Conservation (phyloP, 2,329 filamentous ascomycete species). For the Cladophialophora carrionii region DNA sequence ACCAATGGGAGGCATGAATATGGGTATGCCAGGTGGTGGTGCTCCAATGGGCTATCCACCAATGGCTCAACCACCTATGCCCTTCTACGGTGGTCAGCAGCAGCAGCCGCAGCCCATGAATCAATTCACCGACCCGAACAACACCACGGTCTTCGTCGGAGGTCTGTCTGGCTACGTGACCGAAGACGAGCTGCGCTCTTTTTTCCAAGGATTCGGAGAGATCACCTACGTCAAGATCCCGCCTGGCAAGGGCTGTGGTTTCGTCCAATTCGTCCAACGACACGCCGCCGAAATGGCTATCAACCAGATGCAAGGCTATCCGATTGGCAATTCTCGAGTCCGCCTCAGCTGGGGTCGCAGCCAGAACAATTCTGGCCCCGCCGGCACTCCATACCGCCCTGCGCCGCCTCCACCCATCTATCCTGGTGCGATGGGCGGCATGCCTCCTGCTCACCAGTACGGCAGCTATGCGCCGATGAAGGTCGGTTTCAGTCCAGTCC, state of each 20-base stretch:
- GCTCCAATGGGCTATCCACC: conserved; percentile 66
- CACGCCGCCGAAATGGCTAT: conserved; percentile 99
- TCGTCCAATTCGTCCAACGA: conserved; percentile 98
- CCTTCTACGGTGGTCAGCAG: conserved; percentile 68
- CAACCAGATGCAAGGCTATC: conserved; percentile 99
- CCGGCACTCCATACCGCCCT: conserved; percentile 94
- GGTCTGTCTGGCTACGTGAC: conserved; percentile 97
- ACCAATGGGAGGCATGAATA: conserved; percentile 54
- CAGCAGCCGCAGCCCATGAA: conserved; percentile 89
- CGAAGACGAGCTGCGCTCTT: conserved; percentile 98
- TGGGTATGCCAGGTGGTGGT: conserved; percentile 55
- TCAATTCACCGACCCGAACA: conserved; percentile 99
- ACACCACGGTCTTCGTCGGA: conserved; percentile 98
- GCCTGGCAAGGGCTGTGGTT: conserved; percentile 97
- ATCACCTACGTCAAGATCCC: conserved; percentile 99
- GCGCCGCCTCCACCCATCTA: conserved; percentile 80
- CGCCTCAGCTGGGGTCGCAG: conserved; percentile 96
- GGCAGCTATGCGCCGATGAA: conserved; percentile 70
- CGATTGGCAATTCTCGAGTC: conserved; percentile 97
- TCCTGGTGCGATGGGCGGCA: conserved; percentile 63
- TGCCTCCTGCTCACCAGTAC: conserved; percentile 66
- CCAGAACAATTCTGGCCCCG: conserved; percentile 97
- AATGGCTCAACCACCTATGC: conserved; percentile 71
- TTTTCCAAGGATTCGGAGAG: conserved; percentile 99
- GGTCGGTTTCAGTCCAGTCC: conserved; percentile 50